A percentile compares a stretch with the other conserved stretches of the same genome.
Evolutionary conservation across 345 rosid species (phyloP).

Genomic region (Eucalyptus pumila): DNA sequence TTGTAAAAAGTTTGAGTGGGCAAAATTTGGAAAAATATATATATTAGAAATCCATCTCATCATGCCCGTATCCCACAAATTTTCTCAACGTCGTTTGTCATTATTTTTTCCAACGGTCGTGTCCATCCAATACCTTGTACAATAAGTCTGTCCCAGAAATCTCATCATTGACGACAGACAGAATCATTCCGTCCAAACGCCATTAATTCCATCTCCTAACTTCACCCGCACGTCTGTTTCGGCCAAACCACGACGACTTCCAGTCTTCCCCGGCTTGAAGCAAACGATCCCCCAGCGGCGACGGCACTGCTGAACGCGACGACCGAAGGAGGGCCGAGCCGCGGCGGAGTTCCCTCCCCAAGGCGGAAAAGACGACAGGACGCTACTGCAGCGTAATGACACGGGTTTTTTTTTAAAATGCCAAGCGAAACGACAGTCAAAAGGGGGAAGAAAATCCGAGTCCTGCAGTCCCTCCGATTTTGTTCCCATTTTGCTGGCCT

Average conservation of each 20-base stretch:
- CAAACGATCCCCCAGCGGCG: background rate
- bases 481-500: background rate
- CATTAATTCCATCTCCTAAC: background rate
- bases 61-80: background rate
- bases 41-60: no score
- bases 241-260: background rate
- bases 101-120: background rate
- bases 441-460: background rate
- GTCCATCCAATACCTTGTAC: background rate
- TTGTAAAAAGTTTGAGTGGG: no score
- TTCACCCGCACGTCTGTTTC: background rate
- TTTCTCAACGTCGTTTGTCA: background rate
- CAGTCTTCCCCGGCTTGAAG: background rate
- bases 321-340: background rate
- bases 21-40: no score
- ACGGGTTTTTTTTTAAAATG: background rate
- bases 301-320: background rate
- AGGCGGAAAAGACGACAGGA: background rate
- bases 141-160: background rate
- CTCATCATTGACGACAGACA: background rate
- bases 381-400: background rate
- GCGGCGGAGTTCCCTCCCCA: background rate
- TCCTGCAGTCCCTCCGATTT: background rate
- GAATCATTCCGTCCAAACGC: background rate
- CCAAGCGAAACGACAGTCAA: background rate